Conservation (phyloP, 169 alveolate genomes). For the Eimeria maxima region DNA sequence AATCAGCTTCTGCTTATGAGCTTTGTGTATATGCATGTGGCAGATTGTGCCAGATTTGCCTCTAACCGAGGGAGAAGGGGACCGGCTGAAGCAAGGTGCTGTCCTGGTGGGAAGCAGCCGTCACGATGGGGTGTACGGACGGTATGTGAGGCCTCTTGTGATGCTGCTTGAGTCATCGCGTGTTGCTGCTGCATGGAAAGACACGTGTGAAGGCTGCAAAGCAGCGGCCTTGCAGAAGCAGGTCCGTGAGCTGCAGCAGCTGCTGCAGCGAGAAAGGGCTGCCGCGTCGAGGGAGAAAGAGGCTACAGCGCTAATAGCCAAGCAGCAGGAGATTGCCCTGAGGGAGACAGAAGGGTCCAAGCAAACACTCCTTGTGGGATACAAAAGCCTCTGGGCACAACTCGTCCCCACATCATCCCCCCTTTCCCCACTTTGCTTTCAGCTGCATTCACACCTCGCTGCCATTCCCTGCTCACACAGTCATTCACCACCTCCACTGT, state of each 20-base stretch:
- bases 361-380: slow-evolving; percentile 38
- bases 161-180: slow-evolving; percentile 32
- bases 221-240: slow-evolving; percentile 40
- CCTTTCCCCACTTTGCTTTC: neutral
- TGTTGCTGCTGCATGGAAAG: slow-evolving; percentile 34
- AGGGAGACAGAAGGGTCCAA: slow-evolving; percentile 68
- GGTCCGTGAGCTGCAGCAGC: slow-evolving; percentile 35
- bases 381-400: neutral
- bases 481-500: neutral
- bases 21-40: neutral
- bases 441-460: neutral
- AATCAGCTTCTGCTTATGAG: neutral
- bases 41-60: slow-evolving; percentile 41
- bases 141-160: slow-evolving; percentile 30
- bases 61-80: neutral
- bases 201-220: slow-evolving; percentile 21
- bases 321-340: slow-evolving; percentile 59
- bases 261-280: slow-evolving; percentile 53
- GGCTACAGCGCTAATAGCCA: slow-evolving; percentile 53
- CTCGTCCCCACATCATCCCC: neutral
- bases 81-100: slow-evolving; percentile 3
- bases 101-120: slow-evolving; percentile 49
- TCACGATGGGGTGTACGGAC: slow-evolving; percentile 62
- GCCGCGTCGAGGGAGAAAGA: slow-evolving; percentile 37
- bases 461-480: neutral